phyloP scores from a whole-genome alignment of 306 rosid species.

The Ormosia semicastrata region DNA sequence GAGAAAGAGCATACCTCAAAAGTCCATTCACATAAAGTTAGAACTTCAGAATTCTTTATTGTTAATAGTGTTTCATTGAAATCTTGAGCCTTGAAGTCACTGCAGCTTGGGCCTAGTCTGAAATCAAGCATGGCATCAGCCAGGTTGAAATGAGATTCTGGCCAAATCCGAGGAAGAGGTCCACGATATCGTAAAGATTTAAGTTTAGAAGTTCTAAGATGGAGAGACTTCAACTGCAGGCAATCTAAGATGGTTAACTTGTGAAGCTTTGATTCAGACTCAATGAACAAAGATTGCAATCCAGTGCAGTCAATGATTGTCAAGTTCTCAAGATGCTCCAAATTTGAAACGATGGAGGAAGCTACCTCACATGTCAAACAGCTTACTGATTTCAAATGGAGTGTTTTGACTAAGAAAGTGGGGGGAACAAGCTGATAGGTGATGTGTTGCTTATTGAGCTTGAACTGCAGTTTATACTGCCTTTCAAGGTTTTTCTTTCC shows the following conservation, averaged over 20 bases:
- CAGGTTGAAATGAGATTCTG: conserved; percentile 66
- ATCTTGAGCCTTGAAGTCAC: conserved; percentile 38
- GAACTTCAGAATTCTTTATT: conserved; percentile 61
- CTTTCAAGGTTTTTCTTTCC: conserved; percentile 19
- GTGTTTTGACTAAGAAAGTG: conserved; percentile 55
- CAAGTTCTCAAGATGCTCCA: conserved; percentile 59
- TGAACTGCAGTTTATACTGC: conserved; percentile 41
- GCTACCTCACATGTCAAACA: conserved; percentile 37
- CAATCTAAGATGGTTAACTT: conserved; percentile 62
- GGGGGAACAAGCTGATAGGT: conserved; percentile 25
- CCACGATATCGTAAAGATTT: conserved; percentile 51
- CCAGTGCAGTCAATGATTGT: conserved; percentile 58
- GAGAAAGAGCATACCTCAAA: conserved; percentile 52
- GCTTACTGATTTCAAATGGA: conserved; percentile 56
- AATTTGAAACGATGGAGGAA: conserved; percentile 54
- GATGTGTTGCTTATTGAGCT: conserved; percentile 29
- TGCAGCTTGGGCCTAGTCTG: conserved; percentile 51
- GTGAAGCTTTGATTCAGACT: conserved; percentile 49
- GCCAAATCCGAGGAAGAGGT: conserved; percentile 52
- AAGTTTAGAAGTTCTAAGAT: conserved; percentile 58
- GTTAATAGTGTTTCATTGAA: conserved; percentile 66
- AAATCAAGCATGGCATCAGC: conserved; percentile 66
- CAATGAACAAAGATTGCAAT: conserved; percentile 50
- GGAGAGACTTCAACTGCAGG: conserved; percentile 51
- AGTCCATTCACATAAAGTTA: conserved; percentile 72